Conservation (phyloP, 192 early-diverging fungal genomes). For the Coemansia sp. region DNA sequence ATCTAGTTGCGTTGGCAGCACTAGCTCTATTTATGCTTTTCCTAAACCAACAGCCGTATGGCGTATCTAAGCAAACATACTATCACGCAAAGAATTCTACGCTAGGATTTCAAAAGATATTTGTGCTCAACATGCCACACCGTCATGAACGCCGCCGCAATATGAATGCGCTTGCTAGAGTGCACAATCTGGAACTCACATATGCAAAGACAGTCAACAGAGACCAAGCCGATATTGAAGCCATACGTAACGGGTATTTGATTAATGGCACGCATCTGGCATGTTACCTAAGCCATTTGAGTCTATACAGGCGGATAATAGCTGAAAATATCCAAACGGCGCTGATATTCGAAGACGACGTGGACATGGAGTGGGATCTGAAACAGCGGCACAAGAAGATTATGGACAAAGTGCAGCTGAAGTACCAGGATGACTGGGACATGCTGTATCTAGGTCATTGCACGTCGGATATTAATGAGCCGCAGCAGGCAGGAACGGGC, state of each 20-base stretch:
- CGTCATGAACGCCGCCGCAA: conserved; percentile 29
- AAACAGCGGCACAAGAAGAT: conserved; percentile 17
- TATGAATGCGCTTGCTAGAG: conserved; percentile 29
- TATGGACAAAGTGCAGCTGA: conserved; percentile 12
- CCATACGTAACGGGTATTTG: conserved; percentile 8
- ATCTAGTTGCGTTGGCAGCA: neutral
- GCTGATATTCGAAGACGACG: conserved; percentile 37
- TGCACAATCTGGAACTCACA: conserved; percentile 24
- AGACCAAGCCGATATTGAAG: conserved; percentile 11
- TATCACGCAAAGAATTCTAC: conserved; percentile 20
- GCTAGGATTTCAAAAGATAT: conserved; percentile 44
- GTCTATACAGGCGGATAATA: conserved; percentile 17
- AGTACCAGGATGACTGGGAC: conserved; percentile 38
- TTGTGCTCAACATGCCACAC: conserved; percentile 29
- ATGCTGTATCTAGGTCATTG: conserved; percentile 54
- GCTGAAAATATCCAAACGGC: conserved; percentile 31
- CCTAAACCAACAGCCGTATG: too few relatives aligned
- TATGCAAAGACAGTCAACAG: conserved; percentile 16
- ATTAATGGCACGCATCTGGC: conserved; percentile 36
- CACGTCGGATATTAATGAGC: conserved; percentile 25
- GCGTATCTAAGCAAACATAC: neutral
- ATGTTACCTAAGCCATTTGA: conserved; percentile 44
- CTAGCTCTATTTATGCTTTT: neutral
- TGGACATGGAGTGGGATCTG: conserved; percentile 45
- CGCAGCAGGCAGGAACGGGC: neutral